Evolutionary conservation across 257 asterid species (phyloP), one percentile per base, ranked within the genome.

Genomic region (Nicotiana sylvestris): DNA sequence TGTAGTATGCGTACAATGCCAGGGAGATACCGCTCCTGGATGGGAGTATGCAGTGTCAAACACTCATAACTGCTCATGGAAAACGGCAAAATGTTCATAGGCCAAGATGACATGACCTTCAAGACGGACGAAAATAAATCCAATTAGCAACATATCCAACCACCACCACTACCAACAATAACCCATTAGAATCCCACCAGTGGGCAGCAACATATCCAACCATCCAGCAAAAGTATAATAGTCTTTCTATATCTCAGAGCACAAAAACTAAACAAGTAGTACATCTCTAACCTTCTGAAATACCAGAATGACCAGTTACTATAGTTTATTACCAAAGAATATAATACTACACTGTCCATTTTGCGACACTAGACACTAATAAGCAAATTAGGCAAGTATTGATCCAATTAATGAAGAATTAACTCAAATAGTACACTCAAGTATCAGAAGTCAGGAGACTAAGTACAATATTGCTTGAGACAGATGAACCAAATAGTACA

Each of bases 1-100:
- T 46, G n/a, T 49, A 74, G 27, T 49, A 49, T 7, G n/a, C 43
- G 25, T 74, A 49, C 2, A 49, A 74, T 74, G 39, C 79, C 79
- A 49, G 79, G 25, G 37, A 74, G 79, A 74, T 25, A 49, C 4
- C 79, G 61, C 79, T 74, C 57, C 61, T 74, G 79, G 33, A 74
- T 49, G 60, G 79, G 79, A 74, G 62, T 74, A 25, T 74, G 79
- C 62, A 74, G 25, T 74, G 79, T 74, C 27, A 74, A 49, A 74
- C 62, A 49, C 39, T 74, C 79, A 49, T 60, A 74, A 32, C 25
- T 27, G 62, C 4, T 7, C 62, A 49, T 25, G 79, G 79, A 13
- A 27, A 74, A 49, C 1, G 58, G 25, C 25, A 74, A 15, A 29
- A 9, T 43, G 25, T 18, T 4, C 43, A 30, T 21, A 10, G 18